Base-by-base conservation (phyloP, 495 filamentous ascomycete genomes). In the Parachaetomium inaequale region DNA sequence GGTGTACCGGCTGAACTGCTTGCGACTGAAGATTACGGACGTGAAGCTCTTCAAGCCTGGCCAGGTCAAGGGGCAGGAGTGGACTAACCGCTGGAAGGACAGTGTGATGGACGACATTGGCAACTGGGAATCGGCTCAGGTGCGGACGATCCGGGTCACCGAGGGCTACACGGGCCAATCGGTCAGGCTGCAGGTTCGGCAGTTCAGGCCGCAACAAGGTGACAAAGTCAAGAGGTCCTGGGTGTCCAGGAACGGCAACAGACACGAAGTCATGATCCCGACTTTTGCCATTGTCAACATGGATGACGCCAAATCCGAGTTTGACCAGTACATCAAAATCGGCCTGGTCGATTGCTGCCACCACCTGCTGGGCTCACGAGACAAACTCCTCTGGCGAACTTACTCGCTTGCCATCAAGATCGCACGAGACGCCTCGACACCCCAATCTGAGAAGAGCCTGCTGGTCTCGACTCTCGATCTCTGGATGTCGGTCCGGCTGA, bases 401-500 rank as follows among this genome's bases (percentile, higher is more conserved):
- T 83, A 82, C 58, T 55, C 32, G 45, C 70, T 76, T 42, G 78
- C 79, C 34, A 68, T 78, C 58, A 72, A 65, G 28, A 56, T 56
- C 4, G 66, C 75, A n/a, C 61, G 64, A 31, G 66, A 74, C 59
- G 58, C 56, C 15, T 56, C 59, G 11, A 66, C 63, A 21, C 61
- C 68, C 26, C 62, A 66, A 8, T 61, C 75, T 52, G 77, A 81
- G 58, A 72, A 65, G 46, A 70, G 65, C 15, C 72, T 86, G 31
- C 70, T 86, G 34, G 66, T 69, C 38, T 75, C 75, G 31, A 81
- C 80, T 6, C 74, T 86, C 8, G 76, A 81, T 42, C 68, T 86
- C 12, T 86, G 82, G 82, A 81, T 84, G 71, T 81, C 81, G 6
- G 77, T 82, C 55, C 76, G 83, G 52, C 68, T 86, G 60, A 83